Evolutionary conservation across 441 rosid genomes (phyloP).

Genomic region (Syzygium syzygioides): DNA sequence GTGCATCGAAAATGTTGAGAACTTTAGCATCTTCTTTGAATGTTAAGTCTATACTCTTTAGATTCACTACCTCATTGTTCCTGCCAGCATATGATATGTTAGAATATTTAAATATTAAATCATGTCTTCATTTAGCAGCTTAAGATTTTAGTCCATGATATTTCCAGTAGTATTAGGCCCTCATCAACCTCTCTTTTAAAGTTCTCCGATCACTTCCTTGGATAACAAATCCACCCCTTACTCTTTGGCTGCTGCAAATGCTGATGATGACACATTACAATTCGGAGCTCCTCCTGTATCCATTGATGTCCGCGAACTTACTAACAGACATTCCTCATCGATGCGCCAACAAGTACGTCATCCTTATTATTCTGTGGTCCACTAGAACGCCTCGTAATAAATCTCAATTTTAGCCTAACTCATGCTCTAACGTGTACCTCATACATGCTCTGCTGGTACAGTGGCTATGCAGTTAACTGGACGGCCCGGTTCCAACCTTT

Average conservation of each 20-base stretch:
- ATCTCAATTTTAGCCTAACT: not conserved
- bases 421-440: not conserved
- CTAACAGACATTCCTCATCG: not conserved
- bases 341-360: not conserved
- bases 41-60: not conserved
- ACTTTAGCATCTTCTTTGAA: not conserved
- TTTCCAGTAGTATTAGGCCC: slow-evolving; percentile 29
- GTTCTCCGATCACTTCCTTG: slow-evolving; percentile 29
- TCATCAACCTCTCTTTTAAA: slow-evolving; percentile 45
- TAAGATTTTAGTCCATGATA: no score
- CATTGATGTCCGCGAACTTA: not conserved
- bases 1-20: not conserved
- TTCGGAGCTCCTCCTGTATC: slow-evolving; percentile 36
- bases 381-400: not conserved
- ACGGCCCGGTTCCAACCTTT: not conserved
- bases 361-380: not conserved
- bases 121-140: no score
- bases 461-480: not conserved
- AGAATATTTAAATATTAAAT: no score
- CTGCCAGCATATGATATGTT: not conserved
- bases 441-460: not conserved
- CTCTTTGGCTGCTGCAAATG: slow-evolving; percentile 37
- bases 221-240: slow-evolving; percentile 51
- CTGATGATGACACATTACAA: slow-evolving; percentile 50
- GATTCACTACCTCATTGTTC: not conserved